Evolutionary conservation across 306 rosid species (phyloP), one percentile per base, ranked within the genome.

Genomic region (Gillenia trifoliata): DNA sequence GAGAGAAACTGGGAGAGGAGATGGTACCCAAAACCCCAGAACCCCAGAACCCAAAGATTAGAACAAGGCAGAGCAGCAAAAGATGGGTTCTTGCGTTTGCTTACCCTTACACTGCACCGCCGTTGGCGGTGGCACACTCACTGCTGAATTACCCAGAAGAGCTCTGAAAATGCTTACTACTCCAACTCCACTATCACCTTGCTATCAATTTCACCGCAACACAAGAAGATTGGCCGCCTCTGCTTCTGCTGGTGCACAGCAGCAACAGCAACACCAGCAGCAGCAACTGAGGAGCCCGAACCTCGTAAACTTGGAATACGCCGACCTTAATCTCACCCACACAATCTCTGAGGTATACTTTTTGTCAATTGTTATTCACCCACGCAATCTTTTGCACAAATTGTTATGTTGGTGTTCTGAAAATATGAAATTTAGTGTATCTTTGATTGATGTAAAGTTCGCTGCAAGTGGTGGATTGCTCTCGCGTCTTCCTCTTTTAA

Each of bases 301-400:
- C 34, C 83, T 93, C 8, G 98, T 93, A 17, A 90, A 91, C 30
- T 64, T 83, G 75, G 98, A 93, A 82, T 89, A 91, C 68, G 86
- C 92, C 0, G 97, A 93, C 73, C 97, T 93, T 75, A 88, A 88
- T 72, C 96, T 93, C 75, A 74, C 91, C n/a, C 75, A 70, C 90
- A 77, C 76, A 61, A 67, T 79, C 52, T 50, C 80, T 3, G 72
- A 73, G 79, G 81, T 84, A 25, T 43, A n/a, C 40, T 26, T 23
- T 25, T 57, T 4, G 9, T 68, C 1, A 8, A 55, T 25, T 8
- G 7, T 1, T 25, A 38, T 38, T 8, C 41, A 8, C 9, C 9
- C 41, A 38, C 41, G 9, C 8, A 8, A 25, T 63, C 50, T 38
- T 10, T 52, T 8, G 43, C 40, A 16, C 29, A 2, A 45, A n/a